Conservation (phyloP, 225 moss, liverwort and hornwort genomes). For the Physcomitrium patens region DNA sequence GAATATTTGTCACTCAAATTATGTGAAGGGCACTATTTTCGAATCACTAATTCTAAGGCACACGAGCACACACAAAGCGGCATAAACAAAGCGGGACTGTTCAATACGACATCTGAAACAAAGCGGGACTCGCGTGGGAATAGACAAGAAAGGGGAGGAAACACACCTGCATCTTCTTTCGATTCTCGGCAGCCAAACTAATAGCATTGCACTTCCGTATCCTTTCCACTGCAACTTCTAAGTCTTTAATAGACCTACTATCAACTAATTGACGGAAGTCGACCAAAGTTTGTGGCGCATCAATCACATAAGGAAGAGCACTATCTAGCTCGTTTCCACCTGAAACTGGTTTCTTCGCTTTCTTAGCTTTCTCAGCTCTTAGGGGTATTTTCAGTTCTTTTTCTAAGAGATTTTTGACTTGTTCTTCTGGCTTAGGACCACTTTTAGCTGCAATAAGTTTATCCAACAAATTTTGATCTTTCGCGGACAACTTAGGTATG, state of each 20-base stretch:
- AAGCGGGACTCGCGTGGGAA: constrained; percentile 18
- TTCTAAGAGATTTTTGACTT: constrained; percentile 35
- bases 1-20: constrained; percentile 3
- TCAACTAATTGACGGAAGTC: constrained; percentile 77
- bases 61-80: no score
- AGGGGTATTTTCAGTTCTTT: constrained; percentile 29
- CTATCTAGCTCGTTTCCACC: constrained; percentile 42
- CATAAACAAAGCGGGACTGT: no score
- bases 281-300: constrained; percentile 75
- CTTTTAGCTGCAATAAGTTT: constrained; percentile 59
- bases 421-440: constrained; percentile 37
- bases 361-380: background rate
- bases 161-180: constrained; percentile 92
- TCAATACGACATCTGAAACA: constrained; percentile 8
- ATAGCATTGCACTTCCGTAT: constrained; percentile 89
- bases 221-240: constrained; percentile 75
- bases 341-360: constrained; percentile 36
- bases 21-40: background rate
- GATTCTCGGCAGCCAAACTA: constrained; percentile 93
- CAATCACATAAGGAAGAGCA: constrained; percentile 82
- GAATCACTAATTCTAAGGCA: constrained; percentile 7
- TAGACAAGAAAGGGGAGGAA: constrained; percentile 4
- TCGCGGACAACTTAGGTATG: constrained; percentile 49
- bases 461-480: constrained; percentile 53
- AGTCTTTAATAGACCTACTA: constrained; percentile 64